phyloP scores from a whole-genome alignment of 768 basidiomycete species.

The Daedaleopsis nitida region DNA sequence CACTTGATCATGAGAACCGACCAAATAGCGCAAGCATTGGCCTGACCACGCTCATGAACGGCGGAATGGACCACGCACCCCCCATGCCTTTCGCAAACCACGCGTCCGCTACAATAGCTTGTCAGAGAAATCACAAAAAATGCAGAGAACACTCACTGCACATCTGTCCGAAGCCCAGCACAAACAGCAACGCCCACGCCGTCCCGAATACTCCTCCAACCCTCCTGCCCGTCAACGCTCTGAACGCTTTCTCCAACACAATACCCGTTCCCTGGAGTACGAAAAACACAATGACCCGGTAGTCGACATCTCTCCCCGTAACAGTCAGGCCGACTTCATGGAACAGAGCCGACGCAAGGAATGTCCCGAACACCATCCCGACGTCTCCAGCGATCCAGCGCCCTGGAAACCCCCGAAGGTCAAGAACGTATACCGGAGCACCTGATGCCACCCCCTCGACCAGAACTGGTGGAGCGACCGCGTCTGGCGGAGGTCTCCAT shows the following conservation, averaged over 20 bases:
- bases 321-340: constrained; percentile 70
- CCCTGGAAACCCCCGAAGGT: constrained; percentile 72
- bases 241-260: constrained; percentile 64
- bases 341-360: constrained; percentile 73
- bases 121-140: constrained; percentile 4
- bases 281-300: constrained; percentile 64
- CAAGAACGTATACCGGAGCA: constrained; percentile 70
- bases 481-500: constrained; percentile 65
- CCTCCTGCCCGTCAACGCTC: constrained; percentile 52
- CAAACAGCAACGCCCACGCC: constrained; percentile 68
- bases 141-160: constrained; percentile 49
- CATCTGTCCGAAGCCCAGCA: constrained; percentile 65
- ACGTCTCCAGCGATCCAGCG: constrained; percentile 51
- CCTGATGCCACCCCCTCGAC: constrained; percentile 78
- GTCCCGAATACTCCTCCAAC: constrained; percentile 62
- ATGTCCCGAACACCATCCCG: constrained; percentile 72
- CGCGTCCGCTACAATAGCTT: constrained; percentile 52
- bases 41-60: constrained; percentile 19
- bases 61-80: constrained; percentile 69
- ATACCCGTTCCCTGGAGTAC: constrained; percentile 65
- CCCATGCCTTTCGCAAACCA: constrained; percentile 76
- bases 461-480: constrained; percentile 74
- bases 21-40: background rate
- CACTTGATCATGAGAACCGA: too few species aligned
- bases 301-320: constrained; percentile 62